phyloP scores from a whole-genome alignment of 1,284 basidiomycete species.

The Rhodotorula sp. region DNA sequence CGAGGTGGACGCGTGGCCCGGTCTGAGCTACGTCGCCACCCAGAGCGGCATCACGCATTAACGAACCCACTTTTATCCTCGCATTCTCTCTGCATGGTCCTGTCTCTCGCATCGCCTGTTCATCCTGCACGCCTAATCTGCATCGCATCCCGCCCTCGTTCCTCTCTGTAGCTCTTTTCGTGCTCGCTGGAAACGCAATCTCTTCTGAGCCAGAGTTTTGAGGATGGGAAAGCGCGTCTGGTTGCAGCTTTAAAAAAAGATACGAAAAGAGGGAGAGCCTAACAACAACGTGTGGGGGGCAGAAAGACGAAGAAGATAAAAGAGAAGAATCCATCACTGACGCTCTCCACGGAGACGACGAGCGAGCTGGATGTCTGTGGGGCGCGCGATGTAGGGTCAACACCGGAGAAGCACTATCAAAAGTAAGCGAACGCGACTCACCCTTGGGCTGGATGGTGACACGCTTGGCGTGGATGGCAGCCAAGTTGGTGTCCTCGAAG shows the following conservation, averaged over 20 bases:
- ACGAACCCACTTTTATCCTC: neutral
- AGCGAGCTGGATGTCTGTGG: constrained; percentile 67
- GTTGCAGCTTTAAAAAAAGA: neutral
- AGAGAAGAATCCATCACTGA: constrained; percentile 53
- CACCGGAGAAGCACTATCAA: too few species aligned
- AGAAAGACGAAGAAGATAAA: neutral
- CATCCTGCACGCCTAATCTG: neutral
- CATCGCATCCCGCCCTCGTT: neutral
- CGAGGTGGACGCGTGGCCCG: constrained; percentile 1
- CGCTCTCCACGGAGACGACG: constrained; percentile 61
- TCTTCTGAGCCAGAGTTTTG: neutral
- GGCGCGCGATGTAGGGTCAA: constrained; percentile 51
- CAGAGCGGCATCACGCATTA: neutral
- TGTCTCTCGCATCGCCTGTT: neutral
- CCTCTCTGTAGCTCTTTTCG: neutral
- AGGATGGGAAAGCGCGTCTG: neutral
- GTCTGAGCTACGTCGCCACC: constrained; percentile 6
- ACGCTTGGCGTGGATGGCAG: constrained; percentile 57
- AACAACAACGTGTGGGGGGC: neutral
- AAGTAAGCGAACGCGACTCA: neutral
- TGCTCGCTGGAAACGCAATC: neutral
- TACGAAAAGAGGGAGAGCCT: neutral
- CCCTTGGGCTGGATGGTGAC: constrained; percentile 61
- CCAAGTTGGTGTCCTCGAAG: constrained; percentile 62
- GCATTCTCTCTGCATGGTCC: neutral